phyloP scores from a whole-genome alignment of 306 rosid genomes.

The Begonia peltatifolia region DNA sequence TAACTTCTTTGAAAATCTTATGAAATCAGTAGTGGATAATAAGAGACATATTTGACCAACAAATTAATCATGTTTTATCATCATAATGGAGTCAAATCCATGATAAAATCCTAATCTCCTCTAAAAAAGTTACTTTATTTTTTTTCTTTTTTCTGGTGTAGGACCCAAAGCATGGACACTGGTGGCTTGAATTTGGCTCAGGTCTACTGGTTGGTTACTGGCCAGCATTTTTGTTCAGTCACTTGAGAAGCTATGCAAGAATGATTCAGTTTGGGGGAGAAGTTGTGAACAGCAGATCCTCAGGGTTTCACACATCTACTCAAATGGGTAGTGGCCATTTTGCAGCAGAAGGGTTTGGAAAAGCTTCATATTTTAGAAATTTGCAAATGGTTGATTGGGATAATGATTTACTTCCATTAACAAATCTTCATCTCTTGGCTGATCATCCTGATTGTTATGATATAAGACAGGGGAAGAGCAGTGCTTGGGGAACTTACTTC shows the following conservation, averaged over 20 bases:
- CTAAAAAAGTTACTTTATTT: too few species aligned
- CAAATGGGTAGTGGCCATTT: conserved; percentile 63
- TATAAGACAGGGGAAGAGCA: too few species aligned
- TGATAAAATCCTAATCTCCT: too few species aligned
- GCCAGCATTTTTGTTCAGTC: conserved; percentile 39
- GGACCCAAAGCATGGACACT: conserved; percentile 54
- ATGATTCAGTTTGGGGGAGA: conserved; percentile 59
- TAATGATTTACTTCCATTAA: conserved; percentile 17
- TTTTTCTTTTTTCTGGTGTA: background rate
- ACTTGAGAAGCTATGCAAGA: conserved; percentile 37
- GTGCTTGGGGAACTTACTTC: too few species aligned
- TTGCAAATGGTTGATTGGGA: conserved; percentile 35
- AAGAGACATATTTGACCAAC: too few species aligned
- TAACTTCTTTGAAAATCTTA: too few species aligned
- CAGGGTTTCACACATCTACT: conserved; percentile 43
- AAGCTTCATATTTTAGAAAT: conserved; percentile 35
- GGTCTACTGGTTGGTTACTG: conserved; percentile 41
- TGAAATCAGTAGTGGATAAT: too few species aligned
- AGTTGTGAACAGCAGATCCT: conserved; percentile 30
- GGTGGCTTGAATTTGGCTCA: conserved; percentile 55
- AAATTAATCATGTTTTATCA: too few species aligned
- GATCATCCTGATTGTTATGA: too few species aligned
- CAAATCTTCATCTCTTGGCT: conserved; percentile 1
- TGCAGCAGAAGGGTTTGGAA: conserved; percentile 43
- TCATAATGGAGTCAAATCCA: too few species aligned